Evolutionary conservation across 306 rosid species (phyloP).

Genomic region (Amphicarpaea edgeworthii): DNA sequence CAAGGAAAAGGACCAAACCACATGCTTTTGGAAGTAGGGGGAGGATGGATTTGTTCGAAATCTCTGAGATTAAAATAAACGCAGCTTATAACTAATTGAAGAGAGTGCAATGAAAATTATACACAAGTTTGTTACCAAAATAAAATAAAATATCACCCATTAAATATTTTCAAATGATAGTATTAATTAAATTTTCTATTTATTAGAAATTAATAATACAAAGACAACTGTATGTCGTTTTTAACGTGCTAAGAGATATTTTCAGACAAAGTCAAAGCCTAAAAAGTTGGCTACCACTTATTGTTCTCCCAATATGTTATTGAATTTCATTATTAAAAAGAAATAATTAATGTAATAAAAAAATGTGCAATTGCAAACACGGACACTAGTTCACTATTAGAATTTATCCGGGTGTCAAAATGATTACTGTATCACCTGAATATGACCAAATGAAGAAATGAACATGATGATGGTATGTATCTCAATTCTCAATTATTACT

Average conservation of each 20-base stretch:
- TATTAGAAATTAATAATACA: neutral
- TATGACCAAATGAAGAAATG: neutral
- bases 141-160: too few relatives aligned
- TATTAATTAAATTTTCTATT: neutral
- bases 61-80: too few relatives aligned
- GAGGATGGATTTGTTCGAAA: too few relatives aligned
- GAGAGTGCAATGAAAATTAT: too few relatives aligned
- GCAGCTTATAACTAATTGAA: too few relatives aligned
- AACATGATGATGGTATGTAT: neutral
- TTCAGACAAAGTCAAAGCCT: conserved; percentile 22
- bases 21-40: too few relatives aligned
- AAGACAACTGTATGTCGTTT: conserved; percentile 10
- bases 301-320: neutral
- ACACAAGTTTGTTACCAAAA: too few relatives aligned
- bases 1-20: too few relatives aligned
- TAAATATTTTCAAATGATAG: neutral
- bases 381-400: too few relatives aligned
- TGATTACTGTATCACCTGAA: neutral
- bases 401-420: neutral
- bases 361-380: neutral
- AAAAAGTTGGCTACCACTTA: conserved; percentile 36
- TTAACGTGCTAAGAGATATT: conserved; percentile 24
- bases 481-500: conserved; percentile 25
- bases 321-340: neutral
- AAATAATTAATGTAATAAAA: neutral